Percentiles rank a stretch among this genome's conserved stretches.
phyloP scores from a whole-genome alignment of 495 filamentous ascomycete species.

The Wilcoxina mikolae region DNA sequence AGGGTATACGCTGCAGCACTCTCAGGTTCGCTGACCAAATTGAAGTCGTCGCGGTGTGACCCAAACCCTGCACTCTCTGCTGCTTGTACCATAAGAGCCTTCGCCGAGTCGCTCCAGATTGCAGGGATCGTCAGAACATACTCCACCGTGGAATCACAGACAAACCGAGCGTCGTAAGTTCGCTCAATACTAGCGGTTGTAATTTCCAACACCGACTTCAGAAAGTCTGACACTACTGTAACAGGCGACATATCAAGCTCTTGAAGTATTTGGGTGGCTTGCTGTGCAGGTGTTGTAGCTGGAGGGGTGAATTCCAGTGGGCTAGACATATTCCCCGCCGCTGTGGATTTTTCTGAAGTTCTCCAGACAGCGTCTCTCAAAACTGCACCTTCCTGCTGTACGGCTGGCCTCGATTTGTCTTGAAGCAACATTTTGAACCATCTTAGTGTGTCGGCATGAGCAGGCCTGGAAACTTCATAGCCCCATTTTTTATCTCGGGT shows the following conservation, averaged over 20 bases:
- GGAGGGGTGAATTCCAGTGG: neutral
- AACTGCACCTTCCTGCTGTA: too few species aligned
- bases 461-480: constrained; percentile 55
- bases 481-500: constrained; percentile 42
- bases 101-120: constrained; percentile 59
- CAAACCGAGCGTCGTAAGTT: constrained; percentile 12
- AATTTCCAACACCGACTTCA: constrained; percentile 13
- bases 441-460: constrained; percentile 8
- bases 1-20: constrained; percentile 62
- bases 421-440: too few species aligned
- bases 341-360: neutral
- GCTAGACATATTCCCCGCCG: too few species aligned
- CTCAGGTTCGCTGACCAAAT: constrained; percentile 61
- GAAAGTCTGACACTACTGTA: constrained; percentile 1
- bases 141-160: constrained; percentile 32
- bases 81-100: constrained; percentile 47
- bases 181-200: constrained; percentile 6
- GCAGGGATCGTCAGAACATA: constrained; percentile 35
- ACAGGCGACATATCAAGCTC: neutral
- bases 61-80: constrained; percentile 47
- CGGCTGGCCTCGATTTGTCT: too few species aligned
- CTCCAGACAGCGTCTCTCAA: too few species aligned
- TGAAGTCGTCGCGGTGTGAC: constrained; percentile 35
- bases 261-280: neutral
- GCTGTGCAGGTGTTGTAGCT: neutral